These are phyloP conservation scores for Terfezia boudieri DNA, from an alignment of 495 filamentous ascomycete genomes.

Conservation along the genomic window DNA sequence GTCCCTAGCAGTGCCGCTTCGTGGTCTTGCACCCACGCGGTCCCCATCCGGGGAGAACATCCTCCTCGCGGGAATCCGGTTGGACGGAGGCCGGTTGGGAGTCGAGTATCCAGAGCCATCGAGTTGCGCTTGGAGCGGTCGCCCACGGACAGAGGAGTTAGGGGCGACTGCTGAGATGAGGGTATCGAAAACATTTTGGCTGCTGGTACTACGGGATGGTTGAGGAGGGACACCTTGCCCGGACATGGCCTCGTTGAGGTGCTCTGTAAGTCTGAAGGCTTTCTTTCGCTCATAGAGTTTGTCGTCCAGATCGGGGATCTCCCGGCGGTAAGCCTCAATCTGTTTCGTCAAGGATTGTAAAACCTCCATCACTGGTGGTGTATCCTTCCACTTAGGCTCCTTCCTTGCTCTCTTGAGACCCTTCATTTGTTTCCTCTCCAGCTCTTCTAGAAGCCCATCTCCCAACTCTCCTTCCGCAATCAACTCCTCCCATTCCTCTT, in stretches of 20 bases:
- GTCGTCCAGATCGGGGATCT: constrained; percentile 54
- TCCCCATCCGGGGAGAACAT: not conserved
- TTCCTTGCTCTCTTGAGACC: constrained; percentile 28
- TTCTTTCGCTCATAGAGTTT: constrained; percentile 50
- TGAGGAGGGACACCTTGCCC: not conserved
- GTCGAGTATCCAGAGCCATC: constrained; percentile 7
- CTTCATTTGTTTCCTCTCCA: constrained; percentile 10
- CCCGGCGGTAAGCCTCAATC: constrained; percentile 39
- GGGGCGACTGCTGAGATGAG: constrained; percentile 4
- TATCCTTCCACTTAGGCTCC: constrained; percentile 27
- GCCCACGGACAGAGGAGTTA: not conserved
- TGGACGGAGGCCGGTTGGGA: not conserved
- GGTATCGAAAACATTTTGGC: not conserved
- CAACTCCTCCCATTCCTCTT: constrained; percentile 13
- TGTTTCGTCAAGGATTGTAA: constrained; percentile 39
- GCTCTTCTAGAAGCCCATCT: constrained; percentile 8
- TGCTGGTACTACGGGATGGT: not conserved
- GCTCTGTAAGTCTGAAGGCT: constrained; percentile 36
- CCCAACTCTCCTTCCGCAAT: constrained; percentile 14
- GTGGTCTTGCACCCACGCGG: constrained; percentile 9
- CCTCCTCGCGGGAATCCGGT: constrained; percentile 1
- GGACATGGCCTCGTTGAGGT: constrained; percentile 12
- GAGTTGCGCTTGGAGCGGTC: constrained; percentile 1
- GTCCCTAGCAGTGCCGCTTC: constrained; percentile 2
- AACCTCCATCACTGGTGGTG: constrained; percentile 29